Evolutionary conservation across 306 rosid species (phyloP).

Genomic region (Comarum palustre): DNA sequence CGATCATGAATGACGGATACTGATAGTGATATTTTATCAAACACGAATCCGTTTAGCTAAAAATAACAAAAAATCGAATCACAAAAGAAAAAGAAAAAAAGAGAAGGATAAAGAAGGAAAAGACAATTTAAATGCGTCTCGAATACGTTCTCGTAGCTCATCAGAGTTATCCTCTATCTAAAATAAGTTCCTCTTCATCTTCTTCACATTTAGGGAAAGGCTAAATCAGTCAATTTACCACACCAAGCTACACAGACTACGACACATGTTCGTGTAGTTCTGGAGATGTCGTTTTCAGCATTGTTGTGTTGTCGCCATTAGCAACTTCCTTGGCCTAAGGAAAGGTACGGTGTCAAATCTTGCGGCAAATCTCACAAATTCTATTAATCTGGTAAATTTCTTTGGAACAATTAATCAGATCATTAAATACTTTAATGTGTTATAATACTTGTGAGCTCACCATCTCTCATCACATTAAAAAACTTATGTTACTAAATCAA

Average conservation of each 20-base stretch:
- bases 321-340: not conserved
- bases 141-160: conserved; percentile 20
- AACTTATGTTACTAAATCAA: no score
- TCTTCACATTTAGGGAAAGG: conserved; percentile 4
- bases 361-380: not conserved
- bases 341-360: no score
- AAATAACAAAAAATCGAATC: not conserved
- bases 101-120: conserved; percentile 13
- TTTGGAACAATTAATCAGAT: not conserved
- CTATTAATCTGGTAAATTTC: not conserved
- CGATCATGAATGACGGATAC: not conserved
- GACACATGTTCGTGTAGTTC: not conserved
- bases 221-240: not conserved
- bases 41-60: not conserved
- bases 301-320: not conserved
- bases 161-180: conserved; percentile 16
- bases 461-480: no score
- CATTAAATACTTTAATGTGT: no score
- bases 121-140: conserved; percentile 36
- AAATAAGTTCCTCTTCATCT: conserved; percentile 30
- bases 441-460: no score
- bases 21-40: conserved; percentile 23
- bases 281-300: not conserved
- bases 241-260: not conserved
- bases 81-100: not conserved